Base-by-base conservation (phyloP, 768 basidiomycete genomes). In the Amanita inopinata region DNA sequence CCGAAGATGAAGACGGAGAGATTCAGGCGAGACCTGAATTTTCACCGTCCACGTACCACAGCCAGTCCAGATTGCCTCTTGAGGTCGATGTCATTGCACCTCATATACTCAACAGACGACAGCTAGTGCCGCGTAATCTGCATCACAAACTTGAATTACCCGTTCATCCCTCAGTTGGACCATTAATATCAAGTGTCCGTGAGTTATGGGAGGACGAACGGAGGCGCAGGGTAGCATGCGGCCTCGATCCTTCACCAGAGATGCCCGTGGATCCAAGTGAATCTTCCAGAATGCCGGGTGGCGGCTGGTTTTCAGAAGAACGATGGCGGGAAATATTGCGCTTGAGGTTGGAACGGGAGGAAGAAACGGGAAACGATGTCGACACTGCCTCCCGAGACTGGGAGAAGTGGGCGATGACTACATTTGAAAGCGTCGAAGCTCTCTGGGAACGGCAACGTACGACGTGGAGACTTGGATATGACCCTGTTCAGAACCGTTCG, bases 161-260 rank as follows among this genome's bases (percentile, higher is more conserved):
- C 42, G 60, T 74, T 14, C 53, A 64, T 31, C 51, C 71, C 11
- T 57, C 78, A 42, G 49, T 70, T 8, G 86, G 87, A 51, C 88
- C 86, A 33, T 71, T 94, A 19, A 84, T 99, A 4, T 67, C 80
- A 31, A 82, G 89, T 53, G 85, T 98, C 34, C 80, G 87, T 48
- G 94, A 97, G 61, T 69, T 98, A 2, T 99, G 94, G 94, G 88
- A 93, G 38, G 92, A 97, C 53, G 94, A 99, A 62, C 76, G 85
- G n/a, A 69, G 70, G 8, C 76, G 91, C 6, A 71, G 93, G 14
- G 58, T 61, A 18, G 69, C 67, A 3, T 73, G 70, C 24, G 90
- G 90, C 1, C 67, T 92, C 24, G 55, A 74, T 46, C 79, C 90
- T 4, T 75, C 84, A 12, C 84, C 85, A 9, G 74, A 74, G 32